Conservation (phyloP, 2,329 filamentous ascomycete species). For the Lasiodiplodia sp. region DNA sequence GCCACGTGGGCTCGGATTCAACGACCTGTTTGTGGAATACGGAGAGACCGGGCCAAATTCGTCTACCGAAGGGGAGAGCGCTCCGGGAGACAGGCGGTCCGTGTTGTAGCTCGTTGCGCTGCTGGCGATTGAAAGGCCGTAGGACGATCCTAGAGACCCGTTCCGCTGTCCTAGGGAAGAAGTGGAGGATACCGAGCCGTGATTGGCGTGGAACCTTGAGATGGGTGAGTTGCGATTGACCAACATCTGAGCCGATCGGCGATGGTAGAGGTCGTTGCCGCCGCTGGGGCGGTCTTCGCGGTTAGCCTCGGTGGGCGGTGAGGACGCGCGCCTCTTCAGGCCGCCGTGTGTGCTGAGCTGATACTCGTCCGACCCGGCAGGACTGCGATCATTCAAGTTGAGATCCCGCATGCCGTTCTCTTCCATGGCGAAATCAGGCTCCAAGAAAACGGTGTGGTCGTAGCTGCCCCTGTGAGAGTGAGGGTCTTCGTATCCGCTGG, state of each 20-base stretch:
- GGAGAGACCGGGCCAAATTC: conserved; percentile 62
- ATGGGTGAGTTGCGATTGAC: conserved; percentile 62
- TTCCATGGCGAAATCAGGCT: conserved; percentile 60
- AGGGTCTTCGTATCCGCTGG: conserved; percentile 57
- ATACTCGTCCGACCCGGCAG: conserved; percentile 53
- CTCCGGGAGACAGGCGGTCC: conserved; percentile 66
- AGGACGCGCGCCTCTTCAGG: conserved; percentile 70
- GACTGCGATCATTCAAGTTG: conserved; percentile 62
- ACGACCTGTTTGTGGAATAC: conserved; percentile 58
- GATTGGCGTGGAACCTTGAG: conserved; percentile 62
- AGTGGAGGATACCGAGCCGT: conserved; percentile 68
- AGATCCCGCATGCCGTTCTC: conserved; percentile 60
- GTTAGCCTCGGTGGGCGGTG: conserved; percentile 64
- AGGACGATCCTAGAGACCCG: conserved; percentile 68
- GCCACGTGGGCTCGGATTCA: conserved; percentile 52
- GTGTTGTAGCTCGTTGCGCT: conserved; percentile 71
- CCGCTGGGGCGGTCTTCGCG: conserved; percentile 55
- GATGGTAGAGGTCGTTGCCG: conserved; percentile 60
- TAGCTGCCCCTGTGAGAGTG: conserved; percentile 67
- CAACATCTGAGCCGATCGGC: conserved; percentile 63
- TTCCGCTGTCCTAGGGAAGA: conserved; percentile 68
- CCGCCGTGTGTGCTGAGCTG: conserved; percentile 57
- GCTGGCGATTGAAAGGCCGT: conserved; percentile 66
- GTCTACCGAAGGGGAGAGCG: conserved; percentile 65
- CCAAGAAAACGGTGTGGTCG: conserved; percentile 64